Evolutionary conservation across 2,329 filamentous ascomycete genomes (phyloP), one percentile per base, ranked within the genome.

Genomic region (Paramyrothecium roridum): DNA sequence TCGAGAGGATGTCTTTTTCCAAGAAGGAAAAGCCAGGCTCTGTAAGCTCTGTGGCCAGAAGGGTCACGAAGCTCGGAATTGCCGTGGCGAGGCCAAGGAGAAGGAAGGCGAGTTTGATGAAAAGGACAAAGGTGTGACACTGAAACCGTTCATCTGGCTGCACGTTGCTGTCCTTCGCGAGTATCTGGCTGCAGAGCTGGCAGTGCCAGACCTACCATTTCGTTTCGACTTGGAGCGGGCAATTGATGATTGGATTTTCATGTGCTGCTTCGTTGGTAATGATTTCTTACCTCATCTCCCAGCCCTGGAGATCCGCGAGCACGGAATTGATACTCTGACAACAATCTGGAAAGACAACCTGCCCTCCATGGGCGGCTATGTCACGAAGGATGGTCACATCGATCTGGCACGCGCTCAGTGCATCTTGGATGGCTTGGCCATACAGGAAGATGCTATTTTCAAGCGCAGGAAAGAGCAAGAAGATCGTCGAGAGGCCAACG

Each of bases 221-320:
- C 84, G 85, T 54, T 98, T 96, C 73, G 92, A 99, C 69, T 80
- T 99, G 48, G 95, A 99, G 73, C 87, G 95, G 61, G 93, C 93
- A 23, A 84, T 98, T 56, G 95, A 98, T 72, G 93, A 98, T 70
- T 98, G 93, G 95, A 91, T 98, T 16, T 98, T 98, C 72, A 95
- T 98, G 86, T 98, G 93, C 76, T 98, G 96, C 76, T 98, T 98
- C 70, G 93, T 98, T 55, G 93, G 93, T 62, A 99, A 99, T 73
- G 96, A 99, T 77, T 99, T 99, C 76, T 77, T 99, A 63, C 95
- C 95, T 52, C 95, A 99, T 80, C 79, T 99, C 56, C 95, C 95
- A n/a, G 96, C 93, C 65, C 81, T 99, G 56, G 95, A 98, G 71
- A 98, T 99, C 70, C 86, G 95, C 57, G 95, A 99, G 68, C 93